Evolutionary conservation across 805 yeast genomes (phyloP), one percentile per base, ranked within the genome.

Genomic region (Scheffersomyces coipomensis): DNA sequence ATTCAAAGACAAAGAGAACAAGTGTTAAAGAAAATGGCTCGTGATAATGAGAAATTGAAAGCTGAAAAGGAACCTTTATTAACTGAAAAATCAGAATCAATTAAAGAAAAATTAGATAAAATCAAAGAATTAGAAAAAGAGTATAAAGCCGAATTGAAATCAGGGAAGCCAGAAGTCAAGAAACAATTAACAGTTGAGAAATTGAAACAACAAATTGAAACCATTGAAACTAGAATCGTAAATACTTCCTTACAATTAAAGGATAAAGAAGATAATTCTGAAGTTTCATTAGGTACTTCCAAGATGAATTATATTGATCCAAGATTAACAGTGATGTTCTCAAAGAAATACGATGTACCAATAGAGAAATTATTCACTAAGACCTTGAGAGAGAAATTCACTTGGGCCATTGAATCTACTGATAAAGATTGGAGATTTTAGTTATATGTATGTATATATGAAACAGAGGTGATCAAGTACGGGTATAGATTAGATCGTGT

Each of bases 261-360:
- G 60, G 97, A 90, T 58, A 89, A 87, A 61, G 96, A 91, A 58
- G 97, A 89, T 57, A 90, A 90, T 58, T 87, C 96, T 0, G 87
- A 87, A 48, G 97, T 91, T 19, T 90, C 97, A 0, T 69, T 91
- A 48, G 89, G 96, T 34, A 91, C 98, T 0, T 87, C 96, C 19
- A 91, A 91, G 68, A 80, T 87, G 74, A 91, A 91, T 62, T 91
- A 91, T 70, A 91, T 91, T 44, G 98, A 91, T 62, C 98, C 98
- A 19, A 75, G 98, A 48, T 68, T 91, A 50, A 81, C 95, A 0
- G 97, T 88, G 18, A 81, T 86, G 75, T 91, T 89, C 56, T 78
- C 95, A 37, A 90, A 89, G 62, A 86, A 81, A 62, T 88, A 68
- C 57, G 73, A 79, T 39, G 97, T 91, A 16, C 98, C 98, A 6